Conservation (phyloP, 2,329 filamentous ascomycete genomes). For the Alternaria postmessia region DNA sequence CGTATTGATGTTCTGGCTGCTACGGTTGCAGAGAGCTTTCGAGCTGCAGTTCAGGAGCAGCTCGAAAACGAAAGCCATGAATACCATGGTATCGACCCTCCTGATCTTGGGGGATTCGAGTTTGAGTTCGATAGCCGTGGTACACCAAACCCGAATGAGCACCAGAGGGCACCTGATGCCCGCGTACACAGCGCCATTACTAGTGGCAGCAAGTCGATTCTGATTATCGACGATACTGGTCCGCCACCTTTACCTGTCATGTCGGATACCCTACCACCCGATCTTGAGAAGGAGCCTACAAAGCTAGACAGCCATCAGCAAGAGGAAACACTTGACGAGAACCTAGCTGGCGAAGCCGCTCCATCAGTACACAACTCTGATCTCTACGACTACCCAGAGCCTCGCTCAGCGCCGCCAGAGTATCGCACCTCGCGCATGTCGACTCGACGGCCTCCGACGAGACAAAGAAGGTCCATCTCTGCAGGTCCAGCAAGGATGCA, state of each 20-base stretch:
- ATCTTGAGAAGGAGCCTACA: conserved; percentile 16
- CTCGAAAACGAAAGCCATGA: conserved; percentile 41
- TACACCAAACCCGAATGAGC: conserved; percentile 21
- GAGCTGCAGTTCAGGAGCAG: conserved; percentile 75
- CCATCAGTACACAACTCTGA: conserved; percentile 26
- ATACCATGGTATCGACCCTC: conserved; percentile 23
- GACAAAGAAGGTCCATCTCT: conserved; percentile 41
- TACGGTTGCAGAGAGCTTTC: conserved; percentile 79
- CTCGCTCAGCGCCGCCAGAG: conserved; percentile 20
- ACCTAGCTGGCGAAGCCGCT: conserved; percentile 18
- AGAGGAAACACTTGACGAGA: conserved; percentile 29
- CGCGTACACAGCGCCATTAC: conserved; percentile 67
- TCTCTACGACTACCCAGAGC: conserved; percentile 26
- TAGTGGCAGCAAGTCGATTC: conserved; percentile 84
- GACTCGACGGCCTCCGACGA: conserved; percentile 27
- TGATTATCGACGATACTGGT: conserved; percentile 80
- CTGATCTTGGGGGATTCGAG: conserved; percentile 44
- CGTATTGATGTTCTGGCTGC: conserved; percentile 86
- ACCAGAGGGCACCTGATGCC: conserved; percentile 40
- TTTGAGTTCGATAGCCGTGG: conserved; percentile 45
- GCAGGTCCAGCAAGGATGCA: conserved; percentile 44
- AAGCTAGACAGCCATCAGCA: conserved; percentile 15
- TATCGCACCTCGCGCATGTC: conserved; percentile 29
- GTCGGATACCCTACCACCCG: conserved; percentile 57
- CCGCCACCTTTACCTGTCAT: conserved; percentile 63